Percentiles rank a stretch among this genome's conserved stretches.
Evolutionary conservation across 345 rosid genomes (phyloP).

Genomic region (Chamaenerion angustifolium): DNA sequence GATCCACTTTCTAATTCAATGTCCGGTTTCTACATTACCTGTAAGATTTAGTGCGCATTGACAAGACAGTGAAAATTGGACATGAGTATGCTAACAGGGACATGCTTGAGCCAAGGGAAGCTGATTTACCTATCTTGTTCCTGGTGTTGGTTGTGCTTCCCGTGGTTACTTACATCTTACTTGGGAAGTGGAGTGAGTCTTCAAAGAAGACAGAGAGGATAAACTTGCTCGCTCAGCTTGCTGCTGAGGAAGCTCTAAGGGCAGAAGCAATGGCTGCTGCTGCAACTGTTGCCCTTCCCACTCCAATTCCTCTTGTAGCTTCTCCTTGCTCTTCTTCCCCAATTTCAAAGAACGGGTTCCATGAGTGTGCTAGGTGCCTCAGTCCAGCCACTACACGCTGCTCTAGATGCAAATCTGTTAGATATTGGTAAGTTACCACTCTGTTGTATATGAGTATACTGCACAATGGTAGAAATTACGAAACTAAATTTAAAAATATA

Average conservation of each 20-base stretch:
- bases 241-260: conserved; percentile 64
- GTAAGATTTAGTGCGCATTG: too few relatives aligned
- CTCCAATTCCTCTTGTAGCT: conserved; percentile 17
- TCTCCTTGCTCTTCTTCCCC: conserved; percentile 5
- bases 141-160: conserved; percentile 80
- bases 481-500: neutral
- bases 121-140: conserved; percentile 61
- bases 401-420: conserved; percentile 71
- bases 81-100: conserved; percentile 67
- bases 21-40: too few relatives aligned
- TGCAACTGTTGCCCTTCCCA: conserved; percentile 8
- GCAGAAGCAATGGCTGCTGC: conserved; percentile 38
- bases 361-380: conserved; percentile 60
- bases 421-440: conserved; percentile 49
- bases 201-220: conserved; percentile 46
- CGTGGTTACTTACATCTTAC: conserved; percentile 51
- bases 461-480: neutral
- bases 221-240: conserved; percentile 53
- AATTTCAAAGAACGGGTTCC: conserved; percentile 26
- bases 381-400: conserved; percentile 72
- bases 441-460: neutral
- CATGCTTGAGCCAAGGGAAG: conserved; percentile 96
- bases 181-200: conserved; percentile 81
- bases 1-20: too few relatives aligned
- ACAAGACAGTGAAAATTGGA: conserved; percentile 21